Evolutionary conservation across 768 basidiomycete genomes (phyloP), one percentile per base, ranked within the genome.

Genomic region (Lactifluus hygrophoroides): DNA sequence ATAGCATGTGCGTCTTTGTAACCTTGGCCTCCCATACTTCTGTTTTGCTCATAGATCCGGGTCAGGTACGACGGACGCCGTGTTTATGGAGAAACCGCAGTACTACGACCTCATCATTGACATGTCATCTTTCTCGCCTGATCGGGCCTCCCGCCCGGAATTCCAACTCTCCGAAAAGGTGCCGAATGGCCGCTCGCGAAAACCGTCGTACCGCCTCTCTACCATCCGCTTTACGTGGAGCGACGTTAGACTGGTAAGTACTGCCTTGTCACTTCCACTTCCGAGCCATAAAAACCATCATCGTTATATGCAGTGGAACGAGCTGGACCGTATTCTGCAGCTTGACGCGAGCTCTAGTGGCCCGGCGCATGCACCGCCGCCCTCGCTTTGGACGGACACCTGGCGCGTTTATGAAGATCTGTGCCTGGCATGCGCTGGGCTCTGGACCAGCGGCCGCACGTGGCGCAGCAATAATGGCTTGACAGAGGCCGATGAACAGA

Each of bases 391-490:
- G 86, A 77, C 82, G 14, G 90, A 90, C 61, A 79, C 80, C 8
- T 90, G 88, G 88, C 80, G 81, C 25, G 75, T 91, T 13, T 93
- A 92, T 65, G 90, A 93, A 70, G 90, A 92, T 59, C 85, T 86
- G 21, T 92, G 90, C 61, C 74, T 90, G 40, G 75, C 90, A 45
- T 91, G 90, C 65, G 90, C 88, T 0, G 82, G 86, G 3, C 75
- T 90, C n/a, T 91, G 88, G 88, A 79, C 85, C 65, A 86, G 88
- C 14, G 75, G 55, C 21, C 21, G 28, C 21, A 3, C 78, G 3
- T 87, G 78, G 82, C 76, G 84, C 28, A 73, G 74, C 34, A 76
- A 79, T 56, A 77, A 80, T 0, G 62, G 87, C 8, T 74, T 76
- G 25, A 71, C 87, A 27, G 85, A 87, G 43, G 86, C 86, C 7